A percentile compares a stretch with the other conserved stretches of the same genome.
Evolutionary conservation across 2,329 filamentous ascomycete species (phyloP).

Genomic region (Fusarium tanahbumbuense): DNA sequence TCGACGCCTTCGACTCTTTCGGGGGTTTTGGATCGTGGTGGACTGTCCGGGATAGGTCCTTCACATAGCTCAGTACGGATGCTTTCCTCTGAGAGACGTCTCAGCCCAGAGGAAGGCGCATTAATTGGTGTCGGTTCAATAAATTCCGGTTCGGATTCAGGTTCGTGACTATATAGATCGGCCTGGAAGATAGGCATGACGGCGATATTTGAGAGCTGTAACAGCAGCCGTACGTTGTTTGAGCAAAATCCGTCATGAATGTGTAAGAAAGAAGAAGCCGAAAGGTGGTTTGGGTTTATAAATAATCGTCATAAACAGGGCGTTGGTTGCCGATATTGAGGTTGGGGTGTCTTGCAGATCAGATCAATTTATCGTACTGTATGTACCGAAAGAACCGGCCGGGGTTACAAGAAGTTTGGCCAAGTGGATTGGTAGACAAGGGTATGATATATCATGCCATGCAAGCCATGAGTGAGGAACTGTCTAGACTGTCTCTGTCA

Average conservation of each 20-base stretch:
- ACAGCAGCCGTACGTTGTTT: constrained; percentile 49
- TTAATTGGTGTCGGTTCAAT: constrained; percentile 40
- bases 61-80: constrained; percentile 71
- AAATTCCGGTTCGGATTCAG: constrained; percentile 8
- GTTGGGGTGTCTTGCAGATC: constrained; percentile 3
- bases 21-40: constrained; percentile 43
- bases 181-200: constrained; percentile 70
- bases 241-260: constrained; percentile 40
- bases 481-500: constrained; percentile 21
- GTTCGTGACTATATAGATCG: constrained; percentile 56
- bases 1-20: constrained; percentile 43
- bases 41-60: constrained; percentile 62
- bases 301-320: constrained; percentile 20
- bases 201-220: constrained; percentile 42
- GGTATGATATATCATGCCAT: constrained; percentile 45
- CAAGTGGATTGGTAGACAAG: constrained; percentile 19
- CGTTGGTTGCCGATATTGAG: constrained; percentile 18
- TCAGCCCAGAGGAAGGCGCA: constrained; percentile 30
- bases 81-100: constrained; percentile 67
- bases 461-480: constrained; percentile 9
- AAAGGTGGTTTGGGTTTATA: constrained; percentile 3
- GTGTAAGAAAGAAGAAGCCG: constrained; percentile 2
- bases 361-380: constrained; percentile 6
- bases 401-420: constrained; percentile 25
- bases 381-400: constrained; percentile 11